Evolutionary conservation across 768 basidiomycete genomes (phyloP), one percentile per base, ranked within the genome.

Genomic region (Gautieria morchelliformis): DNA sequence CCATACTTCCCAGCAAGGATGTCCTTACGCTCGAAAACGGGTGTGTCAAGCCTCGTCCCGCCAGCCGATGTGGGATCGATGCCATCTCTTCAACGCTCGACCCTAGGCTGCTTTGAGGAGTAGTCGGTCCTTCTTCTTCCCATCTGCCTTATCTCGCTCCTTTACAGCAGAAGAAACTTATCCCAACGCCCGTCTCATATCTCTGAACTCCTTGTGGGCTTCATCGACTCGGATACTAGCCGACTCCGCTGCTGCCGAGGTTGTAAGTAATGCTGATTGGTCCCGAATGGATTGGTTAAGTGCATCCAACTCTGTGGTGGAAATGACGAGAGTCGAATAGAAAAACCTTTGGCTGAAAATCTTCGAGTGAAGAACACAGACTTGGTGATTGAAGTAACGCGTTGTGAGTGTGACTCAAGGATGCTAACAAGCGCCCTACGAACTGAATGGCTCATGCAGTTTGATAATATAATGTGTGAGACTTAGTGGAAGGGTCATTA

Each of bases 1-100:
- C 96, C 96, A 63, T 98, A 96, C 72, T 99, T 99, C 59, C 92
- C 95, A 1, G 93, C 82, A 44, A 98, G 73, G 58, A 99, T 85
- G 67, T 99, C 96, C 70, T 94, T 94, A 60, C 95, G 84, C 72
- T 98, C 96, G 64, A 99, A 98, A 6, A 98, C 94, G 53, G 96
- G 96, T 2, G 96, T 99, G 71, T 99, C 96, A 55, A 99, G 89
- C 60, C 89, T 92, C 53, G 82, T 79, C 7, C 86, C 96, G 12
- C 96, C 96, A 66, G 87, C n/a, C 94, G 65, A 98, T 86, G 72
- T 88, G 83, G 62, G 89, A 86, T 48, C 95, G 85, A 63, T 69
- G 87, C 84, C 82, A 94, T 95, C 68, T 97, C 93, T 15, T 78
- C 80, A 17, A 97, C n/a, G n/a, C n/a, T n/a, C n/a, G n/a, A n/a